Evolutionary conservation across 495 filamentous ascomycete species (phyloP), one percentile per base, ranked within the genome.

Genomic region (Thermothielavioides terrestris): DNA sequence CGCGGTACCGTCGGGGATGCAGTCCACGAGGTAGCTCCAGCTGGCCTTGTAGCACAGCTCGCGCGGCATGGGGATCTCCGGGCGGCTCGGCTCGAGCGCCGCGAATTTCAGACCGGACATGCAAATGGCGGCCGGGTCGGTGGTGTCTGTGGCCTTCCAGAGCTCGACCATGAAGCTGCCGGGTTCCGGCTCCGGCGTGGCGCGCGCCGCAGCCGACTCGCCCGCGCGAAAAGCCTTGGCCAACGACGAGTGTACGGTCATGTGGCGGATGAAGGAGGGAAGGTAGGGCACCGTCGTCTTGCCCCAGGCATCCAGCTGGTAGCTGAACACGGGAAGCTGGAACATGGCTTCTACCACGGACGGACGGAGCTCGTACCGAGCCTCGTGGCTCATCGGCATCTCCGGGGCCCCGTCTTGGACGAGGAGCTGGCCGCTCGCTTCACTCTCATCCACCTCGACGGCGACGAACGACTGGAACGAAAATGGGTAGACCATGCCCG

Each of bases 331-430:
- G 41, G 63, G 50, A 39, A 63, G 15, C 49, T 79, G 75, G 5
- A 72, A 52, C 49, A 73, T 66, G 21, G 64, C 53, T 32, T 78
- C 76, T 5, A 78, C 48, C 1, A 68, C 61, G 0, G 70, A 62
- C 8, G 76, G 74, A 36, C 77, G 75, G 1, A 71, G 43, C 30
- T 75, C 57, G 47, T 62, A 73, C 0, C 63, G 54, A 1, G 67
- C 69, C 50, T 79, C 71, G 34, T 68, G 60, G 23, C 55, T 56
- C 42, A 70, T 25, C 0, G 77, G 77, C 76, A 80, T 80, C 18
- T 58, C 62, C 8, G 63, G 45, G 4, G 56, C 67, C 8, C 74
- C 77, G 35, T 80, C 70, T 1, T 68, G 68, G 14, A 71, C 57
- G 10, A 50, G n/a, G n/a, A 71, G 57, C 6, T 57, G 63, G 1